These are phyloP conservation scores for Petunia hybrid DNA, from an alignment of 305 asterid genomes.

Conservation along the genomic window DNA sequence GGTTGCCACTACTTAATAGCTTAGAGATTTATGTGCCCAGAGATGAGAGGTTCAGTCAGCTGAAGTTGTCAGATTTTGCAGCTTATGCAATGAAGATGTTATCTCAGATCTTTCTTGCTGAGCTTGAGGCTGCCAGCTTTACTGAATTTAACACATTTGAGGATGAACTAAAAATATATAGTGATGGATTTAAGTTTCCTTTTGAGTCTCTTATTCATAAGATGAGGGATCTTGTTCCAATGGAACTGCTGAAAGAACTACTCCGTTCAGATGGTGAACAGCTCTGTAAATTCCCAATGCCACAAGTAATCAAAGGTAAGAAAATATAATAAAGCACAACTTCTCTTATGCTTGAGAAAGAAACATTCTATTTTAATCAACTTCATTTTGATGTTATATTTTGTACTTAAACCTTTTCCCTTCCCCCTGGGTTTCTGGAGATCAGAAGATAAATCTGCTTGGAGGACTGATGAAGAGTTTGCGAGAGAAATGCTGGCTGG, in stretches of 20 bases:
- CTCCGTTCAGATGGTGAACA: conserved; percentile 66
- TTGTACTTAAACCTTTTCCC: neutral
- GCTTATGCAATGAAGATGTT: conserved; percentile 63
- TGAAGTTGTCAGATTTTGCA: conserved; percentile 74
- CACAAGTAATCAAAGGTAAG: conserved; percentile 63
- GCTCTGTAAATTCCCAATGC: conserved; percentile 64
- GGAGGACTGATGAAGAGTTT: conserved; percentile 56
- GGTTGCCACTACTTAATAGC: conserved; percentile 59
- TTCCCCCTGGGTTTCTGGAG: neutral
- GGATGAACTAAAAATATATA: conserved; percentile 51
- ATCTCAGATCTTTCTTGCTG: conserved; percentile 58
- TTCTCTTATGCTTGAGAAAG: neutral
- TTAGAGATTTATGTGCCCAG: conserved; percentile 71
- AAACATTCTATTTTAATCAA: neutral
- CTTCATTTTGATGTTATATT: neutral
- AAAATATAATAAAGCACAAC: neutral
- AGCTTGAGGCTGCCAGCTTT: conserved; percentile 48
- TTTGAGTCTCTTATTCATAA: conserved; percentile 43
- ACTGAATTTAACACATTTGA: conserved; percentile 68
- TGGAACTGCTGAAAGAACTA: conserved; percentile 60
- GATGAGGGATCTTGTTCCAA: conserved; percentile 48
- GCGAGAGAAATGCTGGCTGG: conserved; percentile 49
- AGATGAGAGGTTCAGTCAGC: conserved; percentile 74
- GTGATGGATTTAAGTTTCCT: conserved; percentile 75
- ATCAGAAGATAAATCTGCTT: conserved; percentile 47